These are phyloP conservation scores for Trichoderma sp. DNA, from an alignment of 2,329 filamentous ascomycete genomes.

Conservation along the genomic window DNA sequence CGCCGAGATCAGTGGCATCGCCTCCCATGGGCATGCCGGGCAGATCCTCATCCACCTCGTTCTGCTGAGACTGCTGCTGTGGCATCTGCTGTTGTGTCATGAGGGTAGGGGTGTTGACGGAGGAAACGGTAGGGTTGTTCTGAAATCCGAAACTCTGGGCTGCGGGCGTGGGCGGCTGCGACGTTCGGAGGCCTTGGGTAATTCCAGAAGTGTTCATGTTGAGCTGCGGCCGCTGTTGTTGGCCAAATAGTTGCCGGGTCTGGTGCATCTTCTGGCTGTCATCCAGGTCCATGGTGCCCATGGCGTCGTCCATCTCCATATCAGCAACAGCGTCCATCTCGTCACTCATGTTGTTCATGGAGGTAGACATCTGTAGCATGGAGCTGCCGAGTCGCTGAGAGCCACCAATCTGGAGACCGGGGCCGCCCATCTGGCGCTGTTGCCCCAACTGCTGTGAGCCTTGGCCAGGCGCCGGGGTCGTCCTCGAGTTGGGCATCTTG, in stretches of 20 bases:
- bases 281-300: constrained; percentile 65
- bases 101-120: constrained; percentile 91
- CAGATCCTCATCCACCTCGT: constrained; percentile 72
- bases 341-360: constrained; percentile 47
- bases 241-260: constrained; percentile 67
- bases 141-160: constrained; percentile 76
- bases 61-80: constrained; percentile 56
- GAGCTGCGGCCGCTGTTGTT: constrained; percentile 67
- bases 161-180: constrained; percentile 82
- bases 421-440: constrained; percentile 33
- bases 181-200: constrained; percentile 77
- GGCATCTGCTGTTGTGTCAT: constrained; percentile 74
- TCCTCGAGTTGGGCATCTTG: constrained; percentile 38
- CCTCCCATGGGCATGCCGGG: constrained; percentile 63
- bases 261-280: constrained; percentile 68
- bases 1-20: constrained; percentile 52
- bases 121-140: constrained; percentile 95
- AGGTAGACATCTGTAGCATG: constrained; percentile 44
- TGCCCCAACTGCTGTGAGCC: constrained; percentile 38
- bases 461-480: constrained; percentile 35
- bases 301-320: constrained; percentile 94
- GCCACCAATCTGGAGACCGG: constrained; percentile 44
- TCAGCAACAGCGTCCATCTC: constrained; percentile 87
- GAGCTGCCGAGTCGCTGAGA: constrained; percentile 32
- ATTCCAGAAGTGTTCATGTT: constrained; percentile 78